Base-by-base conservation (phyloP, 1,284 basidiomycete species). In the Boletus nobilissimus region DNA sequence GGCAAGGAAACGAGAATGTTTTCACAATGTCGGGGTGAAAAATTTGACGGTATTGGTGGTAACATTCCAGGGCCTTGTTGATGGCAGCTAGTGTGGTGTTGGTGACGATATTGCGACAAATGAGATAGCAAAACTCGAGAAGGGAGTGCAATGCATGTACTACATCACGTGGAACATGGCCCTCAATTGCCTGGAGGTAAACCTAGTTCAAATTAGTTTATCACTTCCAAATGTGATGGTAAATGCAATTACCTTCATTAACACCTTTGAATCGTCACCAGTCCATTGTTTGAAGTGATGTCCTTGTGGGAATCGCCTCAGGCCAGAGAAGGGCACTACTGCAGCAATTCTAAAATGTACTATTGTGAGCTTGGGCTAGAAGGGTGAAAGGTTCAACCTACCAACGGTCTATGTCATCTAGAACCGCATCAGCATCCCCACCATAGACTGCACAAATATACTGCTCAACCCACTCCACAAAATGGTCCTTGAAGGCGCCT, bases 201-300 rank as follows among this genome's bases (percentile, higher is more conserved):
- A 51, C 48, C 48, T 51, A n/a, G 48, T 51, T 51, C 11, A 51
- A 51, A 51, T 51, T 51, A 51, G 26, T n/a, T n/a, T n/a, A n/a
- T n/a, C n/a, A n/a, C n/a, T n/a, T n/a, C n/a, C n/a, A n/a, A n/a
- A n/a, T n/a, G n/a, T n/a, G n/a, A n/a, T n/a, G n/a, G n/a, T n/a
- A n/a, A n/a, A n/a, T n/a, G n/a, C n/a, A n/a, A n/a, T n/a, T 51
- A 82, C 81, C 76, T 80, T 81, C 78, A 82, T 79, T 1, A 82
- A 22, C 1, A 70, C 76, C 57, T 83, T 83, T 2, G 76, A 82
- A 57, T 84, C 80, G 13, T 79, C 51, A 0, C 83, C 81, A 0
- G 80, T 83, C 81, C 79, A 83, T 60, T 82, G 82, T 29, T 77
- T 79, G 43, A 85, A 79, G 13, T 62, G 64, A 2, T 74, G 72